These are phyloP conservation scores for Clathrus columnatus DNA, from an alignment of 768 basidiomycete species.

Conservation along the genomic window DNA sequence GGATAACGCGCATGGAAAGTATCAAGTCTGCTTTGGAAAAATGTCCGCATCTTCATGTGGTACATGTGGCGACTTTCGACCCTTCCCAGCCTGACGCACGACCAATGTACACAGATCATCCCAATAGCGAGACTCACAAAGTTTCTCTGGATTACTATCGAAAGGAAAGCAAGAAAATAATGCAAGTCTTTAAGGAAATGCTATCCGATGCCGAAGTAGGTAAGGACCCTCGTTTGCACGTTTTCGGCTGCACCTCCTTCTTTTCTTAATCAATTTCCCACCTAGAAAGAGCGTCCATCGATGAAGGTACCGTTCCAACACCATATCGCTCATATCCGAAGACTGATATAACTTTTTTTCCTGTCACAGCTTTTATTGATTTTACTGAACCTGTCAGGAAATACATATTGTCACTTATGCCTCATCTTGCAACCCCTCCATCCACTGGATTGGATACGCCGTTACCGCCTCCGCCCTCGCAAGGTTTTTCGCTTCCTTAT, in stretches of 20 bases:
- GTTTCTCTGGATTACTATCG: slow-evolving; percentile 92
- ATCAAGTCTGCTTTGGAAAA: slow-evolving; percentile 64
- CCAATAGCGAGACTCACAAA: slow-evolving; percentile 88
- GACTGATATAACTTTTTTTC: background rate
- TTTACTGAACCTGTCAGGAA: slow-evolving; percentile 76
- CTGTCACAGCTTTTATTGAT: slow-evolving; percentile 73
- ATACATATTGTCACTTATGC: slow-evolving; percentile 62
- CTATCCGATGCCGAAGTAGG: slow-evolving; percentile 78
- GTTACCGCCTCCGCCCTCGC: slow-evolving; percentile 62
- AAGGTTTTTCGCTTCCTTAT: slow-evolving; percentile 1
- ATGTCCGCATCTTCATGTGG: slow-evolving; percentile 75
- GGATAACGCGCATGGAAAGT: slow-evolving; percentile 87
- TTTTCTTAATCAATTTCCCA: background rate
- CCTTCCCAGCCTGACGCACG: slow-evolving; percentile 28
- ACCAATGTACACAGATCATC: slow-evolving; percentile 87
- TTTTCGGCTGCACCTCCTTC: background rate
- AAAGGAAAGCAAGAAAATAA: slow-evolving; percentile 81
- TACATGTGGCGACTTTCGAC: slow-evolving; percentile 92
- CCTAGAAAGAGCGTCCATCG: slow-evolving; percentile 93
- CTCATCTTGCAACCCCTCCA: slow-evolving; percentile 67
- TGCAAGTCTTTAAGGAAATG: slow-evolving; percentile 71
- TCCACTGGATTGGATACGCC: slow-evolving; percentile 66
- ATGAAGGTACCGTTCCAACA: slow-evolving; percentile 39
- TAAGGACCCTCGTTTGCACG: slow-evolving; percentile 23
- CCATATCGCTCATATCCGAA: background rate